A percentile compares a stretch with the other conserved stretches of the same genome.
These are phyloP conservation scores for Arachis monticola DNA, from an alignment of 331 rosid species.

Conservation along the genomic window DNA sequence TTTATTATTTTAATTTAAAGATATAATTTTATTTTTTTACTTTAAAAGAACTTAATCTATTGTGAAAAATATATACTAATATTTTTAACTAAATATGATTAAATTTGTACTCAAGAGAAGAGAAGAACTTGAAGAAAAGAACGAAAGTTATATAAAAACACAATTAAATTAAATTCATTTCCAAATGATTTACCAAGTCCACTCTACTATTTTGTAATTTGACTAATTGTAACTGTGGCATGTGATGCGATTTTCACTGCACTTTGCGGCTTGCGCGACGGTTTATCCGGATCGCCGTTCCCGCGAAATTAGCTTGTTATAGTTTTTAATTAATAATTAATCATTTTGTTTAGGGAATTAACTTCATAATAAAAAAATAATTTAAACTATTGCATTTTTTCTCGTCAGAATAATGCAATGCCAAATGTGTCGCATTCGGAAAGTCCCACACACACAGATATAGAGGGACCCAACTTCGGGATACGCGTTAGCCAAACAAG, in stretches of 20 bases:
- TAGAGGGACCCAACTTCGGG: conserved; percentile 46
- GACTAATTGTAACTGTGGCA: neutral
- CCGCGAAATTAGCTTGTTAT: conserved; percentile 31
- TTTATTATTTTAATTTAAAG: too few relatives aligned
- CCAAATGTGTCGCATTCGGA: neutral
- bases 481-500: conserved; percentile 46
- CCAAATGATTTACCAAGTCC: too few relatives aligned
- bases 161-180: too few relatives aligned
- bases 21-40: too few relatives aligned
- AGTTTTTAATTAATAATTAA: neutral
- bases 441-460: conserved; percentile 11
- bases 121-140: too few relatives aligned
- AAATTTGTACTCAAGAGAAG: too few relatives aligned
- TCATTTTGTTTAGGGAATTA: too few relatives aligned
- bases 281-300: conserved; percentile 26
- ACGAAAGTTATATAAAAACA: too few relatives aligned
- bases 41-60: too few relatives aligned
- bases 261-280: neutral
- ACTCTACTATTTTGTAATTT: too few relatives aligned
- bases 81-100: too few relatives aligned
- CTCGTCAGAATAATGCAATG: neutral
- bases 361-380: neutral
- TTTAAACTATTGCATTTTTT: neutral
- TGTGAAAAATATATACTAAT: too few relatives aligned
- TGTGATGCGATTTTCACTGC: conserved; percentile 9